phyloP scores from a whole-genome alignment of 352 stramenopile genomes.

The Phytopythium litorale region DNA sequence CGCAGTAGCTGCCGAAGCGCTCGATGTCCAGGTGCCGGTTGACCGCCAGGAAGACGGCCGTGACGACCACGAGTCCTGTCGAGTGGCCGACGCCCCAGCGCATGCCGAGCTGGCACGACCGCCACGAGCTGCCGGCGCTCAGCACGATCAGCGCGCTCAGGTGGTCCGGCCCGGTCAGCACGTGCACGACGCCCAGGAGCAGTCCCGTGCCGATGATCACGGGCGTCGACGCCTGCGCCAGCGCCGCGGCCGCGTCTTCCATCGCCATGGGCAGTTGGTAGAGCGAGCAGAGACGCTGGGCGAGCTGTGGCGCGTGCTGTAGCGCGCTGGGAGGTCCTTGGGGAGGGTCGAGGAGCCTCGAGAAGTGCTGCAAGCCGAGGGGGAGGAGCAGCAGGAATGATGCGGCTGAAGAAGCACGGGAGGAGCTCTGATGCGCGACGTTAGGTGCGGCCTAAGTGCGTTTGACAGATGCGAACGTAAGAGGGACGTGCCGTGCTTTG shows the following conservation, averaged over 20 bases:
- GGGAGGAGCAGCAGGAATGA: too few relatives aligned
- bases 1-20: conserved; percentile 50
- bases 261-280: conserved; percentile 10
- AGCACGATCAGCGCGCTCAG: conserved; percentile 84
- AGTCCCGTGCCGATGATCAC: conserved; percentile 37
- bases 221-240: conserved; percentile 34
- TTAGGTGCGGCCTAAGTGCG: background rate
- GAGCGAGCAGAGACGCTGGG: background rate
- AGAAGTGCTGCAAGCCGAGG: too few relatives aligned
- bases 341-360: too few relatives aligned
- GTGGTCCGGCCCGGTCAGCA: conserved; percentile 75
- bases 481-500: background rate
- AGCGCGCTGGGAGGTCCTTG: too few relatives aligned
- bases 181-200: conserved; percentile 42
- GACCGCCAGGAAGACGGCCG: conserved; percentile 47
- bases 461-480: background rate
- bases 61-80: conserved; percentile 73
- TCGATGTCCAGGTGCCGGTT: conserved; percentile 45
- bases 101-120: conserved; percentile 76
- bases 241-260: conserved; percentile 19
- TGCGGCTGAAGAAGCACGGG: too few relatives aligned
- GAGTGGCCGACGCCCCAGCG: conserved; percentile 89
- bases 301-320: background rate
- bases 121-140: conserved; percentile 60
- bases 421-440: background rate